Evolutionary conservation across 306 rosid genomes (phyloP).

Genomic region (Sicyos edulis): DNA sequence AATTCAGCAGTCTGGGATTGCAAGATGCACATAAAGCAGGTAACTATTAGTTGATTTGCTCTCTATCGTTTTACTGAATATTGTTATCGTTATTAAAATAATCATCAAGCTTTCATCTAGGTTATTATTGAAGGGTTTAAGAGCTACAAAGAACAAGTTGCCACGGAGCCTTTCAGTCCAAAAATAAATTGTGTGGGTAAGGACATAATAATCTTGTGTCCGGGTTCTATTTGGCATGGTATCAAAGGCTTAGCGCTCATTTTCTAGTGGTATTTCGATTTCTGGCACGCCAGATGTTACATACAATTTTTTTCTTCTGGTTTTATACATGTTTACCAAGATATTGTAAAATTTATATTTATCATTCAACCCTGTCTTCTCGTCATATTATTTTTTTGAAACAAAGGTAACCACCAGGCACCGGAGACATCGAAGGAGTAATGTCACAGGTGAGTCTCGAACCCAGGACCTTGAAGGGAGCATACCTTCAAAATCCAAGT

Average conservation of each 20-base stretch:
- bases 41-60: conserved; percentile 25
- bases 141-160: conserved; percentile 88
- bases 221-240: not conserved
- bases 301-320: not conserved
- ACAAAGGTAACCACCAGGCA: too few species aligned
- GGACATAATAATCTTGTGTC: conserved; percentile 18
- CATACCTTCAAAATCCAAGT: too few species aligned
- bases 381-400: too few species aligned
- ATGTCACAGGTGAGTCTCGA: too few species aligned
- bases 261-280: not conserved
- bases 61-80: not conserved
- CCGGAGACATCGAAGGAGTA: too few species aligned
- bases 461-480: too few species aligned
- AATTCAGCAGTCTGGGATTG: conserved; percentile 35
- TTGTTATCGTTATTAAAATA: conserved; percentile 1
- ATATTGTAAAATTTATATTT: not conserved
- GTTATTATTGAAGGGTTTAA: conserved; percentile 88
- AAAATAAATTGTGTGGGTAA: conserved; percentile 99
- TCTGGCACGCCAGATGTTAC: not conserved
- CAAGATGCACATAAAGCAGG: conserved; percentile 95
- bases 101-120: conserved; percentile 30
- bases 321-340: not conserved
- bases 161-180: conserved; percentile 94
- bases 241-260: not conserved
- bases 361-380: not conserved